A percentile compares a stretch with the other conserved stretches of the same genome.
These are phyloP conservation scores for Silybum marianum DNA, from an alignment of 129 eudicot species.

Conservation along the genomic window DNA sequence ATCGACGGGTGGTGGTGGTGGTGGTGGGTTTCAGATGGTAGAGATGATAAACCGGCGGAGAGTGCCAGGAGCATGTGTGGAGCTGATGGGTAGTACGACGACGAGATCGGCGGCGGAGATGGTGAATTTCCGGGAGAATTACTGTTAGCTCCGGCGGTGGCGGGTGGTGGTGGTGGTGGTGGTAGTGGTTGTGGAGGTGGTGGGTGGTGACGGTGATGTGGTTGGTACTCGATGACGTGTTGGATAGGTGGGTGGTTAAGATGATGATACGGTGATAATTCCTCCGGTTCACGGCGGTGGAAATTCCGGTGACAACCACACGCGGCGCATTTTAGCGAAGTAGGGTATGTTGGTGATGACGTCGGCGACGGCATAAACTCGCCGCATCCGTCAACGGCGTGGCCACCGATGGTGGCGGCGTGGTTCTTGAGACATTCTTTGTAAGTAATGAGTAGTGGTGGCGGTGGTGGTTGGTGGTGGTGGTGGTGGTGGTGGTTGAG, in stretches of 20 bases:
- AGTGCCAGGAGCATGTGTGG: constrained; percentile 47
- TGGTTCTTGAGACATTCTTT: constrained; percentile 86
- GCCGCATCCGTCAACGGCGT: constrained; percentile 46
- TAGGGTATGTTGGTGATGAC: constrained; percentile 30
- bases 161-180: neutral
- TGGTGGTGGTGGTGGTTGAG: constrained; percentile 19
- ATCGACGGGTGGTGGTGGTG: constrained; percentile 30
- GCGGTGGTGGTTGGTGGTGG: constrained; percentile 36
- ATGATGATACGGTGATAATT: constrained; percentile 9
- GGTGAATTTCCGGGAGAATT: constrained; percentile 34
- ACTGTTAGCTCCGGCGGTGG: neutral
- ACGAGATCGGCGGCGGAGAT: constrained; percentile 46
- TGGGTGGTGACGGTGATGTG: constrained; percentile 82
- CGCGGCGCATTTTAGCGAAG: constrained; percentile 46
- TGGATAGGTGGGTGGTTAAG: constrained; percentile 36
- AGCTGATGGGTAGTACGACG: constrained; percentile 44
- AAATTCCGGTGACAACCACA: constrained; percentile 83
- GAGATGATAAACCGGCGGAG: constrained; percentile 25
- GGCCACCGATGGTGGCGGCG: constrained; percentile 38
- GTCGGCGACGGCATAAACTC: constrained; percentile 42
- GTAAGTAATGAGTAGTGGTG: constrained; percentile 48
- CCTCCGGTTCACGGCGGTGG: constrained; percentile 95
- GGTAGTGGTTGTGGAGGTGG: constrained; percentile 45
- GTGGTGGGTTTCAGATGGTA: constrained; percentile 31
- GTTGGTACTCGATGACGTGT: constrained; percentile 57